Conservation (phyloP, 1,284 basidiomycete genomes). For the Apiotrichum gamsii region DNA sequence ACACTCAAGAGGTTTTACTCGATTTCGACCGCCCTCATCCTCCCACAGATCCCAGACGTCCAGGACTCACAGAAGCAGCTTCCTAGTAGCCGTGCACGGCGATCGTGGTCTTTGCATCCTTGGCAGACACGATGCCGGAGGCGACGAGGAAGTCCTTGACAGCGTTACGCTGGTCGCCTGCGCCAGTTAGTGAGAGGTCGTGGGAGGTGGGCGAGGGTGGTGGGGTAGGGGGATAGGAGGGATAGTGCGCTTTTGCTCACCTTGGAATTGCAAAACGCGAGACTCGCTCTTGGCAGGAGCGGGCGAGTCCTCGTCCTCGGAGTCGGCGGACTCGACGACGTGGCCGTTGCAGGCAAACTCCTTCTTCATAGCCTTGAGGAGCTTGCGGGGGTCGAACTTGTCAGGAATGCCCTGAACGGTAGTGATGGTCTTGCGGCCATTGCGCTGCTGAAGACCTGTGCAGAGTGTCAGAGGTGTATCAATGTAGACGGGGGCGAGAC, state of each 20-base stretch:
- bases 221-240: no score
- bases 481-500: no score
- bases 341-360: constrained; percentile 99
- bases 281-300: constrained; percentile 73
- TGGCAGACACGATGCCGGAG: constrained; percentile 42
- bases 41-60: no score
- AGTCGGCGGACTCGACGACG: constrained; percentile 57
- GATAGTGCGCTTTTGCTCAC: no score
- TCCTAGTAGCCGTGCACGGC: constrained; percentile 32
- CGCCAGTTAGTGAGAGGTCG: no score
- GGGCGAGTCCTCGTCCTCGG: constrained; percentile 40
- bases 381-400: constrained; percentile 96
- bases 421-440: constrained; percentile 98
- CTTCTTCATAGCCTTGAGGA: constrained; percentile 99
- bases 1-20: no score
- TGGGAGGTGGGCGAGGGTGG: no score
- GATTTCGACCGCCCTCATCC: no score
- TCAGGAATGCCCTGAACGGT: constrained; percentile 95
- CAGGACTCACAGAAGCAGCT: no score
- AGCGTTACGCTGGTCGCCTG: constrained; percentile 86
- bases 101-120: constrained; percentile 49
- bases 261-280: constrained; percentile 97
- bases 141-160: constrained; percentile 79
- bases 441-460: constrained; percentile 85
- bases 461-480: no score